These are phyloP conservation scores for Coelastrella sp. DNA, from an alignment of 139 green algal genomes.

Conservation along the genomic window DNA sequence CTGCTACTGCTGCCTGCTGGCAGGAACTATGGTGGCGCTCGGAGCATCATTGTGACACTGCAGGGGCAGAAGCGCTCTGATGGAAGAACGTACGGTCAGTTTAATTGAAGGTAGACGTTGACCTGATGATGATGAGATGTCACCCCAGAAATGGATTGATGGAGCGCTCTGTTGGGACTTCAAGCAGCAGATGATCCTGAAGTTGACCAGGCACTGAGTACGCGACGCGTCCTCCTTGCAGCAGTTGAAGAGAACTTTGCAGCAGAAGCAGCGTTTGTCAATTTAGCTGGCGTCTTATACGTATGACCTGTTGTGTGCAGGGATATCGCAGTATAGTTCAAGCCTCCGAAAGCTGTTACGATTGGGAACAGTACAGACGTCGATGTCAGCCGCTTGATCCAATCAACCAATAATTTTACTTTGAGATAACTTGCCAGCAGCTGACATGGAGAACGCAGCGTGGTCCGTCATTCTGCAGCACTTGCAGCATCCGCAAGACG, in stretches of 20 bases:
- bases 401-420: neutral
- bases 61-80: slow-evolving; percentile 77
- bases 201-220: neutral
- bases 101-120: neutral
- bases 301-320: neutral
- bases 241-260: neutral
- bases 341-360: neutral
- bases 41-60: slow-evolving; percentile 78
- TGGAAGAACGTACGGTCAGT: slow-evolving; percentile 67
- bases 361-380: neutral
- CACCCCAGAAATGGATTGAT: too few species aligned
- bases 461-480: neutral
- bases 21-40: slow-evolving; percentile 71
- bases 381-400: neutral
- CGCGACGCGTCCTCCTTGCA: neutral
- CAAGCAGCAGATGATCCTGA: neutral
- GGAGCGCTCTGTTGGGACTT: too few species aligned
- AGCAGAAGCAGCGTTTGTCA: neutral
- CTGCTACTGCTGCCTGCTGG: slow-evolving; percentile 19
- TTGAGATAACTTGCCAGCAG: neutral
- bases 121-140: too few species aligned
- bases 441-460: neutral
- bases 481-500: neutral
- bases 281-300: neutral
- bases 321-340: neutral